These are phyloP conservation scores for Aspergillus haitiensis DNA, from an alignment of 495 filamentous ascomycete species.

Conservation along the genomic window DNA sequence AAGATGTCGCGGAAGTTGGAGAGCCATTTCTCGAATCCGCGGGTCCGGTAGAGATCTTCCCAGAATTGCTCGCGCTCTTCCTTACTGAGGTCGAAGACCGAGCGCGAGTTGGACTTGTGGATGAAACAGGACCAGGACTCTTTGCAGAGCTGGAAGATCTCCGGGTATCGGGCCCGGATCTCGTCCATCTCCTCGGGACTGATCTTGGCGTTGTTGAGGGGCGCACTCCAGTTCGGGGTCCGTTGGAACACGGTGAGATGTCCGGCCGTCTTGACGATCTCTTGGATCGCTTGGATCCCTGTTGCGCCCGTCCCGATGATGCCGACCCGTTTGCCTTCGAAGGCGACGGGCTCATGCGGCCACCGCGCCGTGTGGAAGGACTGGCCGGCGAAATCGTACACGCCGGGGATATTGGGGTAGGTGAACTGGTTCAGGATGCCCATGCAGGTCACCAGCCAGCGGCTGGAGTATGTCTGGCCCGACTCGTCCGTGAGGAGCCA, in stretches of 20 bases:
- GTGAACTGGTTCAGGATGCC: slow-evolving; percentile 29
- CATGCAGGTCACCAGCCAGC: slow-evolving; percentile 24
- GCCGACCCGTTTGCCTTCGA: slow-evolving; percentile 50
- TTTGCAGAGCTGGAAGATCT: slow-evolving; percentile 39
- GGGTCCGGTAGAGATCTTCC: slow-evolving; percentile 39
- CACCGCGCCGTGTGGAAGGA: slow-evolving; percentile 45
- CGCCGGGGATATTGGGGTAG: slow-evolving; percentile 29
- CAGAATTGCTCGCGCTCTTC: slow-evolving; percentile 43
- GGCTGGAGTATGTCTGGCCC: slow-evolving; percentile 18
- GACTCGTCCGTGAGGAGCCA: slow-evolving; percentile 27
- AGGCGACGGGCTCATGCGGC: slow-evolving; percentile 39
- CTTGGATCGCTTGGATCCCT: slow-evolving; percentile 20
- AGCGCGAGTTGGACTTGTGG: slow-evolving; percentile 36
- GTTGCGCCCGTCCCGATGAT: slow-evolving; percentile 51
- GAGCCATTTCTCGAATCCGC: slow-evolving; percentile 37
- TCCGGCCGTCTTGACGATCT: slow-evolving; percentile 36
- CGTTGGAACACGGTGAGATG: slow-evolving; percentile 54
- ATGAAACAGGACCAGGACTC: slow-evolving; percentile 27
- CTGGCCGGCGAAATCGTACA: slow-evolving; percentile 26
- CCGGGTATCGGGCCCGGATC: slow-evolving; percentile 39
- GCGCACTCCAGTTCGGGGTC: slow-evolving; percentile 53
- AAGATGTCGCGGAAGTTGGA: slow-evolving; percentile 31
- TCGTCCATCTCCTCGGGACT: slow-evolving; percentile 45
- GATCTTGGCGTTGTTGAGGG: slow-evolving; percentile 48
- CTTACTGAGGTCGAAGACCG: slow-evolving; percentile 44